Conservation (phyloP, 257 asterid species). For the Primulina eburnea region DNA sequence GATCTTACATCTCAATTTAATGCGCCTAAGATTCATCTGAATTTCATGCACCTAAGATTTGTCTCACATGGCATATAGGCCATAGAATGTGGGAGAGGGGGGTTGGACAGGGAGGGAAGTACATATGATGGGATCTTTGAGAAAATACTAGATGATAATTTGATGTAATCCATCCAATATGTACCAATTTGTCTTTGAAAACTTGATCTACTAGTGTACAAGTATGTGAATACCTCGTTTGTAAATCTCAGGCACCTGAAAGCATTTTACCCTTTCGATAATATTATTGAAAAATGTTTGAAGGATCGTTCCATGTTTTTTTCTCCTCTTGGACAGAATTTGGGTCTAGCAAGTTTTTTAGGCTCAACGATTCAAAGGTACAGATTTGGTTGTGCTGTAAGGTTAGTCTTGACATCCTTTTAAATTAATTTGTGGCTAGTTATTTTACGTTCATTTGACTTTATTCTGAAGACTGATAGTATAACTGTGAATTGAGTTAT, state of each 20-base stretch:
- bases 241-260: background rate
- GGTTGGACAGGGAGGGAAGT: too few species aligned
- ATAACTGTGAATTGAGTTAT: background rate
- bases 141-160: too few species aligned
- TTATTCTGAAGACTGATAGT: slow-evolving; percentile 1
- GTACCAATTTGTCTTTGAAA: background rate
- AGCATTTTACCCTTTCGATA: background rate
- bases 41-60: too few species aligned
- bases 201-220: background rate
- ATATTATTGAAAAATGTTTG: background rate
- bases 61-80: too few species aligned
- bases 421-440: background rate
- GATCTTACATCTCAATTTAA: too few species aligned
- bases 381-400: slow-evolving; percentile 76
- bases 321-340: slow-evolving; percentile 51
- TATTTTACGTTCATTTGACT: background rate
- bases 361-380: slow-evolving; percentile 89
- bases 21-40: too few species aligned
- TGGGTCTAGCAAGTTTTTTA: slow-evolving; percentile 71
- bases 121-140: background rate
- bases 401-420: slow-evolving; percentile 51
- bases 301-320: slow-evolving; percentile 3
- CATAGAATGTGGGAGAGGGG: too few species aligned
- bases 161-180: background rate
- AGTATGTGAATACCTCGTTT: background rate